Percentiles rank a stretch among this genome's conserved stretches.
phyloP scores from a whole-genome alignment of 1,139 yeast genomes.

The Neolecta irregularis region DNA sequence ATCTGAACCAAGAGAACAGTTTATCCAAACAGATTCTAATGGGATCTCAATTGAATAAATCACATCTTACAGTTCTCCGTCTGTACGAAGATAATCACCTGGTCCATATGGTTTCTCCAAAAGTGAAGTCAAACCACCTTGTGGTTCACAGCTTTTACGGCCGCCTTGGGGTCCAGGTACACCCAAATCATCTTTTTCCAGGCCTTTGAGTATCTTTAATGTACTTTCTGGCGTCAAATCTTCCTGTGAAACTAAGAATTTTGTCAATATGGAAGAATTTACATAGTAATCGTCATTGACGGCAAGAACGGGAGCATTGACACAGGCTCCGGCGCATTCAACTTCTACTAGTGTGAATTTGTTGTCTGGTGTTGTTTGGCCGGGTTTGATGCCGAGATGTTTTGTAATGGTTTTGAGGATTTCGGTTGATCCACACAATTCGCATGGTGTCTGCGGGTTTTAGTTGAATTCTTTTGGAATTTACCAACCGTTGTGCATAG shows the following conservation, averaged over 20 bases:
- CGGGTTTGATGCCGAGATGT: slow-evolving; percentile 53
- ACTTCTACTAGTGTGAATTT: slow-evolving; percentile 75
- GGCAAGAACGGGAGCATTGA: slow-evolving; percentile 80
- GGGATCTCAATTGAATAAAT: too few species aligned
- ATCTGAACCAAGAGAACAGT: too few species aligned
- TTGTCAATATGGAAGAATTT: background rate
- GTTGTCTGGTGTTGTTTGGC: slow-evolving; percentile 64
- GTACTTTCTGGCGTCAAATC: slow-evolving; percentile 63
- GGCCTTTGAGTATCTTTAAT: slow-evolving; percentile 43
- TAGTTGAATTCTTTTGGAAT: too few species aligned
- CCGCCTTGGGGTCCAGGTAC: slow-evolving; percentile 56
- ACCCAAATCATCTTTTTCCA: slow-evolving; percentile 48
- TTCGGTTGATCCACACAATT: slow-evolving; percentile 66
- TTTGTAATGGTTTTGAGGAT: slow-evolving; percentile 55
- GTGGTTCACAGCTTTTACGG: slow-evolving; percentile 64
- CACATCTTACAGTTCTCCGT: slow-evolving; percentile 7
- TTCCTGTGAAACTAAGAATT: slow-evolving; percentile 27
- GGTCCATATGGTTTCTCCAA: slow-evolving; percentile 7
- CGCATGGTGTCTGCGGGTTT: slow-evolving; percentile 91
- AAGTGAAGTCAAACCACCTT: slow-evolving; percentile 2
- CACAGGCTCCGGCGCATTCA: slow-evolving; percentile 87
- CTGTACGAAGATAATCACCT: slow-evolving; percentile 10
- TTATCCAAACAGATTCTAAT: too few species aligned
- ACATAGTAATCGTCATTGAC: slow-evolving; percentile 59
- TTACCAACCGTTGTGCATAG: slow-evolving; percentile 83